Evolutionary conservation across 371 early-diverging fungal genomes (phyloP).

Genomic region (Chytridium lagenaria): DNA sequence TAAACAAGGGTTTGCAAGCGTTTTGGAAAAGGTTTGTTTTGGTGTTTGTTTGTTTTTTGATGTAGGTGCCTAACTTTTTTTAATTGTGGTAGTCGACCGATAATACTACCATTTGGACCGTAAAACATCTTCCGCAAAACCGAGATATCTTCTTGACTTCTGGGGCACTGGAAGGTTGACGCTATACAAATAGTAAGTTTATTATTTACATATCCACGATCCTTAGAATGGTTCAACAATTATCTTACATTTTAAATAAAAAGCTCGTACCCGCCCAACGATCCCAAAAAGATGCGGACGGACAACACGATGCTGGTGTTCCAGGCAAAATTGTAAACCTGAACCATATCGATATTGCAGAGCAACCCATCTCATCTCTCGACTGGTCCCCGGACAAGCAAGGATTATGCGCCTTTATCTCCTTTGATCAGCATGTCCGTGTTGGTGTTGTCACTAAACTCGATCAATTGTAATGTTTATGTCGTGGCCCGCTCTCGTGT

Average conservation of each 20-base stretch:
- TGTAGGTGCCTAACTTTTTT: not conserved
- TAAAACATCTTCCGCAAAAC: constrained; percentile 72
- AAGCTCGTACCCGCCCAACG: constrained; percentile 58
- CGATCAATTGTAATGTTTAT: constrained; percentile 30
- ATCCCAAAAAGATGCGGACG: constrained; percentile 44
- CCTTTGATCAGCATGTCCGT: constrained; percentile 60
- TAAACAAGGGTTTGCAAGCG: constrained; percentile 57
- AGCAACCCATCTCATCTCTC: constrained; percentile 60
- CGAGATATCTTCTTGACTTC: constrained; percentile 68
- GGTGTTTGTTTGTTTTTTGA: not conserved
- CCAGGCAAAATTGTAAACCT: constrained; percentile 49
- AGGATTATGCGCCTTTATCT: constrained; percentile 58
- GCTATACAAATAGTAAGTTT: constrained; percentile 61
- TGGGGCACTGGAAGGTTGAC: constrained; percentile 66
- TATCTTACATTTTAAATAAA: constrained; percentile 7
- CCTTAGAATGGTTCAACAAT: too few relatives aligned
- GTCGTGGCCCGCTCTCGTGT: too few relatives aligned
- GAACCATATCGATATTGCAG: constrained; percentile 53
- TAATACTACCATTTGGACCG: constrained; percentile 77
- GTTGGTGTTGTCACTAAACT: constrained; percentile 60
- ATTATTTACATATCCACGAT: too few relatives aligned
- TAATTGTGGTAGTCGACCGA: constrained; percentile 43
- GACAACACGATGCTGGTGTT: constrained; percentile 44
- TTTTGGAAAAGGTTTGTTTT: constrained; percentile 48
- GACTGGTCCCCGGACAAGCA: constrained; percentile 62